Evolutionary conservation across 306 rosid genomes (phyloP), one percentile per base, ranked within the genome.

Genomic region (Boehmeria nivea): DNA sequence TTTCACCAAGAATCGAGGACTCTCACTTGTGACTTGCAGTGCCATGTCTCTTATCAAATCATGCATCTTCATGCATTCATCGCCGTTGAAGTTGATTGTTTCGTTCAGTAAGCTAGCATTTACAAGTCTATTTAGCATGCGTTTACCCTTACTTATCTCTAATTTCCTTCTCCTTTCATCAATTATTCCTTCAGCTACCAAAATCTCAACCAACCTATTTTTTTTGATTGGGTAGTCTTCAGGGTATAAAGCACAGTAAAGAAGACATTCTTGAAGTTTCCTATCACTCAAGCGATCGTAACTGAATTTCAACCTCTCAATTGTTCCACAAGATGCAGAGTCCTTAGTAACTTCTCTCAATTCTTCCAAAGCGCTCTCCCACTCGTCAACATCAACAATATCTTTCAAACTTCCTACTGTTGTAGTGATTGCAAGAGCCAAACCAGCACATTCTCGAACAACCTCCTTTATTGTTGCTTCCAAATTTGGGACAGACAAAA

Each of bases 361-460:
- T 17, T 65, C 71, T 23, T 55, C 49, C 3, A 65, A 19, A 4
- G 63, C 71, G 21, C 14, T 37, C 40, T 31, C 49, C 63, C 63
- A 55, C 17, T 57, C 71, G 12, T 10, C 7, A 46, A 10, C 16
- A 37, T 65, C 63, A 47, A 1, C 8, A 15, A n/a, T 10, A 31
- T 47, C 63, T 43, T 46, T 45, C 52, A 65, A 20, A 3, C 65
- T 50, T 50, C 37, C 36, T 12, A 65, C 72, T 4, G 42, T 24
- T 6, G 65, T 67, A n/a, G 49, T 16, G 19, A 67, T 59, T n/a
- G 72, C 51, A 5, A 67, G 46, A 49, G 72, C 65, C 47, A 67
- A 10, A 59, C 66, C 12, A 10, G 14, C 54, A 60, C 54, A 60
- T 44, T 60, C 57, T 12, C 25, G 2, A n/a, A 31, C 28, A 46